These are phyloP conservation scores for Colletotrichum sp. DNA, from an alignment of 2,329 filamentous ascomycete species.

Conservation along the genomic window DNA sequence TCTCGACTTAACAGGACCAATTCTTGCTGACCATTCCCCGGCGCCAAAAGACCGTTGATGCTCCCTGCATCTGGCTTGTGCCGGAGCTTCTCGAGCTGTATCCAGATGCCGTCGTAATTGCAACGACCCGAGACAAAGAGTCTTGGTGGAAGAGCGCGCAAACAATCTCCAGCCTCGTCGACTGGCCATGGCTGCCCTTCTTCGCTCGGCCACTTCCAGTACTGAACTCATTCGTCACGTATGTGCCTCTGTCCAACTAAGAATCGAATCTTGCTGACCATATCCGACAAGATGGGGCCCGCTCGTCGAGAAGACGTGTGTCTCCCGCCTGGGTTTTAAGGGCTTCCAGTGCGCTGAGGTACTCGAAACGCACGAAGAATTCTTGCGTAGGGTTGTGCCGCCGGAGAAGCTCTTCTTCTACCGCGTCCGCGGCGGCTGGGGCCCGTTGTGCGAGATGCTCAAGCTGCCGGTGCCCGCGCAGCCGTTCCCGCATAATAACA, in stretches of 20 bases:
- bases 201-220: conserved; percentile 20
- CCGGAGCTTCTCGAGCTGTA: conserved; percentile 21
- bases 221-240: not conserved
- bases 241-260: not conserved
- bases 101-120: conserved; percentile 26
- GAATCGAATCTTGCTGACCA: not conserved
- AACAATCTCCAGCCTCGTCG: not conserved
- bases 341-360: conserved; percentile 20
- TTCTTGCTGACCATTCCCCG: not conserved
- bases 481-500: conserved; percentile 33
- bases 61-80: not conserved
- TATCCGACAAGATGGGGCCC: not conserved
- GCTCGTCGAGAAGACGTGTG: not conserved
- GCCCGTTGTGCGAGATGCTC: conserved; percentile 35
- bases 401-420: conserved; percentile 30
- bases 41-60: not conserved
- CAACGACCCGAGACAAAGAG: conserved; percentile 23
- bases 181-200: conserved; percentile 22
- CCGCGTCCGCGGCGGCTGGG: conserved; percentile 35
- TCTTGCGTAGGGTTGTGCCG: conserved; percentile 23
- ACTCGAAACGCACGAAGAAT: conserved; percentile 10
- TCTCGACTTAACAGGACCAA: not conserved
- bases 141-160: conserved; percentile 26
- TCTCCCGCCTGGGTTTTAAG: not conserved
- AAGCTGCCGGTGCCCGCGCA: conserved; percentile 31